Evolutionary conservation across 164 flowering plant species (phyloP).

Genomic region (Chimonanthus praecox): DNA sequence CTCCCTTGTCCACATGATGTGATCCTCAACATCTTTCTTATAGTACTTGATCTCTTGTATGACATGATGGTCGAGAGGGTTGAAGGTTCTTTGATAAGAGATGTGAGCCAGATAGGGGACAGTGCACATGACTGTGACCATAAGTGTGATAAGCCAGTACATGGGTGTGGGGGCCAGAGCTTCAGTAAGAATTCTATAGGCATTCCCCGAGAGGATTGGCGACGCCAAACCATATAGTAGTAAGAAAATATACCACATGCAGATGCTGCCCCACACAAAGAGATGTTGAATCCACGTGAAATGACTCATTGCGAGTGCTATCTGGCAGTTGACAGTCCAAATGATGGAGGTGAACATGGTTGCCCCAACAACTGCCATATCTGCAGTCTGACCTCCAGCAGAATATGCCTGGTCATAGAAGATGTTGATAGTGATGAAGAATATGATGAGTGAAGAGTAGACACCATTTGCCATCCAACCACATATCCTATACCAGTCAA

Average conservation of each 20-base stretch:
- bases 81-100: slow-evolving; percentile 60
- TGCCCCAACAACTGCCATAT: slow-evolving; percentile 73
- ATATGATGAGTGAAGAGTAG: slow-evolving; percentile 58
- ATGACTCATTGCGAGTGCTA: slow-evolving; percentile 84
- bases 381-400: slow-evolving; percentile 67
- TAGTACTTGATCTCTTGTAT: slow-evolving; percentile 96
- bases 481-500: slow-evolving; percentile 73
- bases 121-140: slow-evolving; percentile 49
- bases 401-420: slow-evolving; percentile 66
- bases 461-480: slow-evolving; percentile 93
- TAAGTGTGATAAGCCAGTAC: slow-evolving; percentile 60
- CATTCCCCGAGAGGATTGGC: slow-evolving; percentile 37
- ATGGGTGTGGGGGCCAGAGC: slow-evolving; percentile 83
- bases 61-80: slow-evolving; percentile 91
- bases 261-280: slow-evolving; percentile 78
- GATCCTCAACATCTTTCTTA: slow-evolving; percentile 76
- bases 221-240: slow-evolving; percentile 50
- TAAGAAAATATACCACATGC: slow-evolving; percentile 67
- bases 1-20: slow-evolving; percentile 79
- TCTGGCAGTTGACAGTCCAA: slow-evolving; percentile 81
- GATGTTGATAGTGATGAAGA: slow-evolving; percentile 55
- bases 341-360: slow-evolving; percentile 85
- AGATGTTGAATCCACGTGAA: slow-evolving; percentile 88
- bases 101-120: slow-evolving; percentile 68
- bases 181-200: slow-evolving; percentile 58